Conservation (phyloP, 345 rosid species). For the Sonneratia alba region DNA sequence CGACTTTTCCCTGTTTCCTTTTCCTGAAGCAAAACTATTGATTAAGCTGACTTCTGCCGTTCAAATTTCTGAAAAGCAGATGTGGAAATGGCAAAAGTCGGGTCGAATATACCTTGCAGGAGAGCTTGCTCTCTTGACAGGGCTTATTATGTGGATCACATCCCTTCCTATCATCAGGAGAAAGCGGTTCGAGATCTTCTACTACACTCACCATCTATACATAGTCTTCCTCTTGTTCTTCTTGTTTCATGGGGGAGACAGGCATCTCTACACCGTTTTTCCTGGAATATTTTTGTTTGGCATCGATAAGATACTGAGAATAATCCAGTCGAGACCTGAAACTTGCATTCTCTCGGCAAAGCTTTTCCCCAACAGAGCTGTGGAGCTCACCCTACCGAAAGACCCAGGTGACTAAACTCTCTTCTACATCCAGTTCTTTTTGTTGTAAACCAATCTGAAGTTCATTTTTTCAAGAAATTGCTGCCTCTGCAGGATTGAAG, state of each 20-base stretch:
- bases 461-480: neutral
- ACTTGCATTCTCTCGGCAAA: slow-evolving; percentile 43
- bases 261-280: slow-evolving; percentile 65
- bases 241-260: slow-evolving; percentile 81
- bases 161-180: slow-evolving; percentile 83
- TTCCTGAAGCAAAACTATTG: neutral
- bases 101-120: slow-evolving; percentile 79
- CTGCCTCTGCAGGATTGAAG: slow-evolving; percentile 36
- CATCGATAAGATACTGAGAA: slow-evolving; percentile 61
- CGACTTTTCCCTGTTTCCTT: neutral
- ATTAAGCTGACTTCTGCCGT: neutral
- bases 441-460: neutral
- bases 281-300: slow-evolving; percentile 71
- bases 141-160: slow-evolving; percentile 69
- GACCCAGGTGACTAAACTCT: slow-evolving; percentile 43
- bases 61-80: slow-evolving; percentile 20
- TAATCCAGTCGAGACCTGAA: slow-evolving; percentile 55
- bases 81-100: slow-evolving; percentile 70
- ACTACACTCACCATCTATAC: slow-evolving; percentile 72
- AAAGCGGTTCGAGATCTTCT: slow-evolving; percentile 61
- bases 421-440: neutral
- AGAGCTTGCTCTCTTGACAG: slow-evolving; percentile 41
- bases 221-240: slow-evolving; percentile 50
- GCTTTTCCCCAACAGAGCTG: slow-evolving; percentile 44
- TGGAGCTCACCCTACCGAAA: slow-evolving; percentile 63